Percentiles rank a stretch among this genome's conserved stretches.
Evolutionary conservation across 129 eudicot species (phyloP).

Genomic region (Deinandra increscens): DNA sequence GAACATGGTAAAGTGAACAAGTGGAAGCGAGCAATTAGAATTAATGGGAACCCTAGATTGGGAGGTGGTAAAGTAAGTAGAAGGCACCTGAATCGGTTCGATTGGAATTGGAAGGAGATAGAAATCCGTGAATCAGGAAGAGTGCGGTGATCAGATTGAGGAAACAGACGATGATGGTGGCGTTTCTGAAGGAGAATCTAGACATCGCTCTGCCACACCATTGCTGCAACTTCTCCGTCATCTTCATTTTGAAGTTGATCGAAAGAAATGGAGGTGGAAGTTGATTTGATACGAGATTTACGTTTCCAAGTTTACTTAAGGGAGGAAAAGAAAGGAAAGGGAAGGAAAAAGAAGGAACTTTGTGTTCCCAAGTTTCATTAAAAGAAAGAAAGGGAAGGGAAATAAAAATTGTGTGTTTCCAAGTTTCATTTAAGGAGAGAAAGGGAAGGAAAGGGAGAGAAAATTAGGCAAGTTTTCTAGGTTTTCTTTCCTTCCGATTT

Average conservation of each 20-base stretch:
- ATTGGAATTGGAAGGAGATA: constrained; percentile 45
- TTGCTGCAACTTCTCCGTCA: constrained; percentile 40
- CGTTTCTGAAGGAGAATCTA: constrained; percentile 55
- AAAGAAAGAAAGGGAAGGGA: no score
- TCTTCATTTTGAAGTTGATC: neutral
- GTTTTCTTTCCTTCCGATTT: no score
- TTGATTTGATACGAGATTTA: neutral
- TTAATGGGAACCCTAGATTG: constrained; percentile 12
- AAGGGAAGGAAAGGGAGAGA: no score
- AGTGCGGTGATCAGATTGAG: constrained; percentile 58
- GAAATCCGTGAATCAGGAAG: constrained; percentile 51
- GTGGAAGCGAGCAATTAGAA: neutral
- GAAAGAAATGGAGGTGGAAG: neutral
- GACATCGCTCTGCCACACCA: constrained; percentile 45
- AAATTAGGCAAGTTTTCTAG: no score
- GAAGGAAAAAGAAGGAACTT: no score
- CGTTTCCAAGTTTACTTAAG: no score
- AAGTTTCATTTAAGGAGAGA: no score
- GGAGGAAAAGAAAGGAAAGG: no score
- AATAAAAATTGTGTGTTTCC: no score
- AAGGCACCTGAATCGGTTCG: constrained; percentile 41
- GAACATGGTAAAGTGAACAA: neutral
- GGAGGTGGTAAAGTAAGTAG: neutral
- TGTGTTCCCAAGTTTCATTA: no score
- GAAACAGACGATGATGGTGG: constrained; percentile 64